Evolutionary conservation across 78 protist genomes (phyloP).

Genomic region (Trichosphaerium sp.): DNA sequence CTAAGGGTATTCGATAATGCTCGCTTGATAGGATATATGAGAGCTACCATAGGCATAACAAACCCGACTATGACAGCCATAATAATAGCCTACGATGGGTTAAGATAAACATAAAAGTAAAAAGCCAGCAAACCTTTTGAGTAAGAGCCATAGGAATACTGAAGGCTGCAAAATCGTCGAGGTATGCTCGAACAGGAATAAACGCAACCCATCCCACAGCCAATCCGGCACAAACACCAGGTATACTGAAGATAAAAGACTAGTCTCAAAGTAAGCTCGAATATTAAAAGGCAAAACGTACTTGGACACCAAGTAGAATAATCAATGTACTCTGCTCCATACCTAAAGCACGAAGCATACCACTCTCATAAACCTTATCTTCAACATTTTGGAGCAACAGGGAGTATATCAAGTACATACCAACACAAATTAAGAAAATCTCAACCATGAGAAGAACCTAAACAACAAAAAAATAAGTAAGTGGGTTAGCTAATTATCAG

Average conservation of each 20-base stretch:
- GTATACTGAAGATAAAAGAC: slow-evolving; percentile 56
- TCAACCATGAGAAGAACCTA: not conserved
- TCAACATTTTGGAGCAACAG: slow-evolving; percentile 69
- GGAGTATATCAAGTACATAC: slow-evolving; percentile 56
- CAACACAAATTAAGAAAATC: not conserved
- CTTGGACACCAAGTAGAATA: slow-evolving; percentile 23
- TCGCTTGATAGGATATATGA: slow-evolving; percentile 37
- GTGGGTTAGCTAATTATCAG: not conserved
- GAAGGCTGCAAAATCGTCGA: slow-evolving; percentile 20
- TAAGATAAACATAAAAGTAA: slow-evolving; percentile 11
- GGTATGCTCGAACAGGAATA: slow-evolving; percentile 22
- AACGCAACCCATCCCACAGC: slow-evolving; percentile 36
- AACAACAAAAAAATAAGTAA: not conserved
- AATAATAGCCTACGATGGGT: slow-evolving; percentile 10
- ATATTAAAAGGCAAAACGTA: not conserved
- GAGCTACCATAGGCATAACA: slow-evolving; percentile 39
- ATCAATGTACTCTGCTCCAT: slow-evolving; percentile 38
- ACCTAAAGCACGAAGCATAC: slow-evolving; percentile 86
- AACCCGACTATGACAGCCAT: slow-evolving; percentile 34
- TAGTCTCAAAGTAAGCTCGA: not conserved
- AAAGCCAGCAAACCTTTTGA: not conserved
- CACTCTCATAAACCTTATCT: slow-evolving; percentile 81
- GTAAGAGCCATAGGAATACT: slow-evolving; percentile 38
- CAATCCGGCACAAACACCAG: slow-evolving; percentile 57
- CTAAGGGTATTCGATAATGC: slow-evolving; percentile 65